Conservation (phyloP, 179 eudicot species). For the Silene coronaria region DNA sequence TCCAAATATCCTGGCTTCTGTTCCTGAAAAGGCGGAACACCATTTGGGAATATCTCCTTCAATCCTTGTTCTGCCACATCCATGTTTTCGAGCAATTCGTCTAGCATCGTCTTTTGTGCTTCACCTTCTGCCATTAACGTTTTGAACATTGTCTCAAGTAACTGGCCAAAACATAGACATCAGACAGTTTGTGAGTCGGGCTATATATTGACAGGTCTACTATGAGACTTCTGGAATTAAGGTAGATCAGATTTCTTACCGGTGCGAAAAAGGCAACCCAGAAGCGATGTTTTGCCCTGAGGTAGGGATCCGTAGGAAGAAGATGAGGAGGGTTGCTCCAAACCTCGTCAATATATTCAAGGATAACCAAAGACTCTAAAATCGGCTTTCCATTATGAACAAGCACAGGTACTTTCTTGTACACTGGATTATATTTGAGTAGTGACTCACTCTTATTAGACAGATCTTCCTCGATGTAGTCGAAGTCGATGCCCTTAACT, state of each 20-base stretch:
- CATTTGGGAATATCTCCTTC: constrained; percentile 27
- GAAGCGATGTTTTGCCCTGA: constrained; percentile 25
- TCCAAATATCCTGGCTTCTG: constrained; percentile 31
- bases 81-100: constrained; percentile 20
- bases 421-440: too few relatives aligned
- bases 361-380: too few relatives aligned
- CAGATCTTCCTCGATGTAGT: too few relatives aligned
- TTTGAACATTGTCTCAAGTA: constrained; percentile 4
- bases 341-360: constrained; percentile 28
- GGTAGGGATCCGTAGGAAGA: constrained; percentile 32
- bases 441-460: too few relatives aligned
- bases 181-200: neutral
- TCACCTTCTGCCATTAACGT: constrained; percentile 18
- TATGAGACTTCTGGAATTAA: neutral
- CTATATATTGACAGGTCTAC: neutral
- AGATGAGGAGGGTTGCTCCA: constrained; percentile 29
- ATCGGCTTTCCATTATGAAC: too few relatives aligned
- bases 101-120: constrained; percentile 8
- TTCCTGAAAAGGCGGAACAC: constrained; percentile 18
- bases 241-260: constrained; percentile 4
- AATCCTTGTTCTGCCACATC: constrained; percentile 29
- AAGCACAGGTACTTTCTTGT: too few relatives aligned
- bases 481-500: too few relatives aligned
- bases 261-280: constrained; percentile 24
- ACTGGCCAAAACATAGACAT: constrained; percentile 14